Evolutionary conservation across 768 basidiomycete species (phyloP).

Genomic region (Xerocomellus chrysenteron): DNA sequence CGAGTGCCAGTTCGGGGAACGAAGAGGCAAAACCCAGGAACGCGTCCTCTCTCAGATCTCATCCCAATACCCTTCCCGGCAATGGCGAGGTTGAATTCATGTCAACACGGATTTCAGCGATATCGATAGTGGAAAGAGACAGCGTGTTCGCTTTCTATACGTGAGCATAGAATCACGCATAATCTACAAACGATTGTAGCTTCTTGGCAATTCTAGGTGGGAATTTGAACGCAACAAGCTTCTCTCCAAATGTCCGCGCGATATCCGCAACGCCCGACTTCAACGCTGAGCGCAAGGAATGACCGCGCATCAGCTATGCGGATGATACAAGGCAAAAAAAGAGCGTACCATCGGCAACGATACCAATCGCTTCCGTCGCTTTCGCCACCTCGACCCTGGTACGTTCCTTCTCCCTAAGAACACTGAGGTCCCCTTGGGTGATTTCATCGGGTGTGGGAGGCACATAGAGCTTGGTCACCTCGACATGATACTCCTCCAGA

Average conservation of each 20-base stretch:
- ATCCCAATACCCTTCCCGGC: neutral
- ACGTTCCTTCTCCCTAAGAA: slow-evolving; percentile 38
- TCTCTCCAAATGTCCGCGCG: slow-evolving; percentile 71
- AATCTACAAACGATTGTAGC: slow-evolving; percentile 72
- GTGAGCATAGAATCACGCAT: slow-evolving; percentile 32
- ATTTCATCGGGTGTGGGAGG: slow-evolving; percentile 38
- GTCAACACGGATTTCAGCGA: no score
- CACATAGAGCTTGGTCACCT: slow-evolving; percentile 45
- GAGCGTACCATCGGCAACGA: slow-evolving; percentile 57
- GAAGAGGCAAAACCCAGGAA: neutral
- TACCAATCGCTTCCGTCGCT: slow-evolving; percentile 53
- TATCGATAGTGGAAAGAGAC: neutral
- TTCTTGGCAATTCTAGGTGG: slow-evolving; percentile 65
- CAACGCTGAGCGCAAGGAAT: slow-evolving; percentile 38
- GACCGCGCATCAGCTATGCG: neutral
- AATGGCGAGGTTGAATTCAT: neutral
- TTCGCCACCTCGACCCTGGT: slow-evolving; percentile 51
- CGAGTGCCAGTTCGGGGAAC: neutral
- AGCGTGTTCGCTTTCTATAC: neutral
- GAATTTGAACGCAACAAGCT: slow-evolving; percentile 74
- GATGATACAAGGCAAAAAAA: neutral
- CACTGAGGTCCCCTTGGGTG: slow-evolving; percentile 24
- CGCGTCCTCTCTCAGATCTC: neutral
- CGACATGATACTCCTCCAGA: slow-evolving; percentile 61
- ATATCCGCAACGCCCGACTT: slow-evolving; percentile 67